Evolutionary conservation across 2,329 filamentous ascomycete species (phyloP).

Genomic region (Endothia cerciana): DNA sequence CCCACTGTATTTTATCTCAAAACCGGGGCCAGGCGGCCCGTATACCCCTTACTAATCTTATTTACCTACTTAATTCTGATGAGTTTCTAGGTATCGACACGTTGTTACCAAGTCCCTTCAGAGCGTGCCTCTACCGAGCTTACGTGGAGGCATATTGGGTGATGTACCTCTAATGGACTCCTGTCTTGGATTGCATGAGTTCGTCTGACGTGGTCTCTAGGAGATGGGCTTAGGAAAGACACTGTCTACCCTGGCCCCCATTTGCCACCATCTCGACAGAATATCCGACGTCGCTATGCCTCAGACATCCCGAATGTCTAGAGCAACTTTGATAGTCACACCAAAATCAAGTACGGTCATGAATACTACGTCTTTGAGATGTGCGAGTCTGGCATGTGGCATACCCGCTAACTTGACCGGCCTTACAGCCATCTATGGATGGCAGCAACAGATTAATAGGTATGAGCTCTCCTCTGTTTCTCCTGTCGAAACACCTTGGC

Average conservation of each 20-base stretch:
- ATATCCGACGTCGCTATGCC: conserved; percentile 17
- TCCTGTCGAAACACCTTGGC: neutral
- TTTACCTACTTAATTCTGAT: neutral
- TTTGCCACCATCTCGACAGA: conserved; percentile 35
- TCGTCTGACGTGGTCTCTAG: conserved; percentile 28
- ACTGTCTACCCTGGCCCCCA: conserved; percentile 36
- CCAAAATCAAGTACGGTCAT: conserved; percentile 30
- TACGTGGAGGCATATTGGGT: conserved; percentile 39
- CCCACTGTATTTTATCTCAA: neutral
- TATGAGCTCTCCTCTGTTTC: conserved; percentile 25
- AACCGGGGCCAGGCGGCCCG: neutral
- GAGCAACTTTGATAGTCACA: conserved; percentile 34
- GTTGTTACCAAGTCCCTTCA: conserved; percentile 29
- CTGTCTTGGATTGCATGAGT: conserved; percentile 3
- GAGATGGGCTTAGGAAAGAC: conserved; percentile 45
- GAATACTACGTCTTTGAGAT: neutral
- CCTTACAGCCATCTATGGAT: conserved; percentile 33
- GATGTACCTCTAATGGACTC: conserved; percentile 34
- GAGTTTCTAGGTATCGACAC: conserved; percentile 31
- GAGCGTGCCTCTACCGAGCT: conserved; percentile 18
- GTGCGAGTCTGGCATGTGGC: neutral
- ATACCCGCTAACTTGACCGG: conserved; percentile 19
- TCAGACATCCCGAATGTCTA: conserved; percentile 11
- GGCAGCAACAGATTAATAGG: conserved; percentile 36
- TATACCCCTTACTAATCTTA: too few relatives aligned